A percentile compares a stretch with the other conserved stretches of the same genome.
phyloP scores from a whole-genome alignment of 495 filamentous ascomycete species.

The Amorphotheca resinae region DNA sequence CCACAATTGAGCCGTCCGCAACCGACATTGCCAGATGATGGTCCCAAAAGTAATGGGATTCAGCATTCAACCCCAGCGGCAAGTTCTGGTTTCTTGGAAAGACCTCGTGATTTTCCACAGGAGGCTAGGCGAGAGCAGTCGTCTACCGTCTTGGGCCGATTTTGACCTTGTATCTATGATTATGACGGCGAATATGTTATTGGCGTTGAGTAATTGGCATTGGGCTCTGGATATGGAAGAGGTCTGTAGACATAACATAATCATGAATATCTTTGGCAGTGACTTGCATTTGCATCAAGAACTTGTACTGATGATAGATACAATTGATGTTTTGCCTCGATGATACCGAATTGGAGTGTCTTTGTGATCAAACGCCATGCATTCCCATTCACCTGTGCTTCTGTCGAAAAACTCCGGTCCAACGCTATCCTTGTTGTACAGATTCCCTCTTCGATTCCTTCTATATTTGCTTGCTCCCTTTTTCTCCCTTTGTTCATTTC shows the following conservation, averaged over 20 bases:
- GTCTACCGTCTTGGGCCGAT: slow-evolving; percentile 11
- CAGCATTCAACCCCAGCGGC: slow-evolving; percentile 8
- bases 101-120: slow-evolving; percentile 14
- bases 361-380: not conserved
- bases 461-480: not conserved
- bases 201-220: slow-evolving; percentile 1
- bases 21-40: slow-evolving; percentile 1
- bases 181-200: slow-evolving; percentile 13
- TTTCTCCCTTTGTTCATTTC: slow-evolving; percentile 6
- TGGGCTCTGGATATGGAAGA: too few species aligned
- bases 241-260: slow-evolving; percentile 3
- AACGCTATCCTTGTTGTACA: not conserved
- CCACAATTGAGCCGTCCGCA: slow-evolving; percentile 14
- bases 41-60: slow-evolving; percentile 9
- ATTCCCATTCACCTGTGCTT: not conserved
- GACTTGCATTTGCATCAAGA: not conserved
- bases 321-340: slow-evolving; percentile 1
- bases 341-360: not conserved
- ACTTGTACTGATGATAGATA: slow-evolving; percentile 3
- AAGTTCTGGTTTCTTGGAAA: not conserved
- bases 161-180: slow-evolving; percentile 14
- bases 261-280: slow-evolving; percentile 3
- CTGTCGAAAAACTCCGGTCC: not conserved
- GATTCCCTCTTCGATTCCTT: not conserved
- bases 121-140: slow-evolving; percentile 16